Percentiles rank a stretch among this genome's conserved stretches.
Conservation (phyloP, 352 stramenopile genomes). For the Phytopythium sindhum region DNA sequence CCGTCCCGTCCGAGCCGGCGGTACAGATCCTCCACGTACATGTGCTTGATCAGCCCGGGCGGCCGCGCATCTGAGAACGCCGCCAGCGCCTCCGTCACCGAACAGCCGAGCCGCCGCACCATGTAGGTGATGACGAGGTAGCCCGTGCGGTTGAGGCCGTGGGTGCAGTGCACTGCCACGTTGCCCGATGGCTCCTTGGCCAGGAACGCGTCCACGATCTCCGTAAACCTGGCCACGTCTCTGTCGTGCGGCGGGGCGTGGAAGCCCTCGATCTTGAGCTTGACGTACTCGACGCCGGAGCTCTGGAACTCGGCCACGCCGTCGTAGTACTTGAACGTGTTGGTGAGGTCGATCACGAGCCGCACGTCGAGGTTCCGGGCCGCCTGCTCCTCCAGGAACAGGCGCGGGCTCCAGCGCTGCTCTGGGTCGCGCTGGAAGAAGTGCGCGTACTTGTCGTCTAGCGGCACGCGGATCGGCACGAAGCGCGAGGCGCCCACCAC, state of each 20-base stretch:
- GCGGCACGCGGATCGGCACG: constrained; percentile 62
- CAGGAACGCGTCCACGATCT: constrained; percentile 65
- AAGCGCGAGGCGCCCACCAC: constrained; percentile 53
- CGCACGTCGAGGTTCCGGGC: constrained; percentile 39
- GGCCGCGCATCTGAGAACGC: constrained; percentile 62
- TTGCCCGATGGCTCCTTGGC: constrained; percentile 27
- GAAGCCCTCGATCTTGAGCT: constrained; percentile 78
- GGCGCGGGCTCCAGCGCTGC: constrained; percentile 53
- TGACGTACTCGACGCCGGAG: constrained; percentile 59
- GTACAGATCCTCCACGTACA: constrained; percentile 80
- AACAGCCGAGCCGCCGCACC: constrained; percentile 40
- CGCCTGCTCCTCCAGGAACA: constrained; percentile 49
- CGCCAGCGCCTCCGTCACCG: constrained; percentile 53
- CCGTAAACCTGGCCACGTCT: constrained; percentile 57
- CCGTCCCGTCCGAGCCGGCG: constrained; percentile 29
- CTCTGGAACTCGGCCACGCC: constrained; percentile 44
- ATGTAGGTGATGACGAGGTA: constrained; percentile 78
- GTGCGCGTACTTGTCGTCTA: constrained; percentile 62
- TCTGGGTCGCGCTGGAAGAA: constrained; percentile 24
- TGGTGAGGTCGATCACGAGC: constrained; percentile 79
- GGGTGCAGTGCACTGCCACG: constrained; percentile 78
- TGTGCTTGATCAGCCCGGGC: constrained; percentile 79
- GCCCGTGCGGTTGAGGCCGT: constrained; percentile 75
- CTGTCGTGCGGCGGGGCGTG: constrained; percentile 35
- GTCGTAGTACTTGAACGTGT: constrained; percentile 85